phyloP scores from a whole-genome alignment of 1,284 basidiomycete genomes.

The Irpex sp. region DNA sequence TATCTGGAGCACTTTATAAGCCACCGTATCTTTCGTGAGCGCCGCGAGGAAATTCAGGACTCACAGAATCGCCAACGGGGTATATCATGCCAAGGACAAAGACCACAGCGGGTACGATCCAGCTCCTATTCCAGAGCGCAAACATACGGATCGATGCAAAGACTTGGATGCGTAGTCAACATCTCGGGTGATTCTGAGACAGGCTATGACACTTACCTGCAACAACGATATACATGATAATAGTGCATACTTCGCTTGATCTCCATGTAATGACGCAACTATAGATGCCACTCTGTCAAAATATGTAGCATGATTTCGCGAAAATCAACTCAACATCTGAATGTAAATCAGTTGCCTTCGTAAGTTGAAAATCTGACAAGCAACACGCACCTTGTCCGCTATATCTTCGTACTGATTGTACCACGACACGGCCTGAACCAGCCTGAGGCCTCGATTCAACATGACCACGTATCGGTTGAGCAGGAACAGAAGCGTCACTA shows the following conservation, averaged over 20 bases:
- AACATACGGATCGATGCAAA: conserved; percentile 28
- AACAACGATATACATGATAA: conserved; percentile 19
- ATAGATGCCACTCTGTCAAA: not conserved
- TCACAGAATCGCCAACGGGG: conserved; percentile 23
- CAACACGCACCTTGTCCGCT: conserved; percentile 10
- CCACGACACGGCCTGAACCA: conserved; percentile 24
- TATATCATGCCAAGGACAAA: conserved; percentile 19
- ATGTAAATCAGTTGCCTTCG: too few relatives aligned
- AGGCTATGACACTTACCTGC: conserved; percentile 18
- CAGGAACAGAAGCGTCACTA: not conserved
- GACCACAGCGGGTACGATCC: conserved; percentile 15
- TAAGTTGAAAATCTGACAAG: not conserved
- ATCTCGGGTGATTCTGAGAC: not conserved
- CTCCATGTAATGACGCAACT: conserved; percentile 18
- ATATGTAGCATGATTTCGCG: not conserved
- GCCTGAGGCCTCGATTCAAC: conserved; percentile 20
- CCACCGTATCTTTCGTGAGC: not conserved
- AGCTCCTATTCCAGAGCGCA: conserved; percentile 25
- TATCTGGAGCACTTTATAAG: not conserved
- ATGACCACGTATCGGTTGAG: conserved; percentile 23
- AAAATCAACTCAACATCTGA: conserved; percentile 1
- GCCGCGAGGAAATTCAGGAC: not conserved
- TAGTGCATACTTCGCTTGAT: conserved; percentile 16
- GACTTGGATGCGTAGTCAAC: conserved; percentile 2
- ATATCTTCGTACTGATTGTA: conserved; percentile 16